These are phyloP conservation scores for Ustilago vetiveriae DNA, from an alignment of 1,284 basidiomycete species.

Conservation along the genomic window DNA sequence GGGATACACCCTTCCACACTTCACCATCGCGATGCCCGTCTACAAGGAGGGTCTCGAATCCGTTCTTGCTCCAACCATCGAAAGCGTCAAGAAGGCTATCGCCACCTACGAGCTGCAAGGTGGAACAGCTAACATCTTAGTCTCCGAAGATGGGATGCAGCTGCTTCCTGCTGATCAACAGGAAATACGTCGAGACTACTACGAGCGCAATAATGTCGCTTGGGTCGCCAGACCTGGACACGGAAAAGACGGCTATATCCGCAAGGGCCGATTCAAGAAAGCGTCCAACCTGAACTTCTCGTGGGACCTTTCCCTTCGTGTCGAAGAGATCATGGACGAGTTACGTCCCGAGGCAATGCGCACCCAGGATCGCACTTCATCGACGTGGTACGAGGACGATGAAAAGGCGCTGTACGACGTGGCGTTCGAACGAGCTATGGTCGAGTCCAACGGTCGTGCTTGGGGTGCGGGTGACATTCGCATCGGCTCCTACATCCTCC, in stretches of 20 bases:
- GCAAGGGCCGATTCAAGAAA: constrained; percentile 90
- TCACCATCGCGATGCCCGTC: constrained; percentile 81
- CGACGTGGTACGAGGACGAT: constrained; percentile 39
- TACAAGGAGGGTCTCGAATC: constrained; percentile 73
- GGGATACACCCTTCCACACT: constrained; percentile 70
- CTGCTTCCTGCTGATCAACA: constrained; percentile 74
- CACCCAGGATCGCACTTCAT: background rate
- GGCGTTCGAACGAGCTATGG: constrained; percentile 69
- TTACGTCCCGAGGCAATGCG: constrained; percentile 7
- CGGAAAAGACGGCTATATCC: constrained; percentile 76
- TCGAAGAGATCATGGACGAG: constrained; percentile 76
- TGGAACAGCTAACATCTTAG: constrained; percentile 78
- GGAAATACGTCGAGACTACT: constrained; percentile 76
- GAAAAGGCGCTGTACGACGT: constrained; percentile 42
- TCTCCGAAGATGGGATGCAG: constrained; percentile 81
- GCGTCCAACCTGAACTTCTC: constrained; percentile 89
- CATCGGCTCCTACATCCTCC: constrained; percentile 56
- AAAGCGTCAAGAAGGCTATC: constrained; percentile 84
- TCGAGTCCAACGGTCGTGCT: constrained; percentile 66
- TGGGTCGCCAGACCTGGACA: constrained; percentile 83
- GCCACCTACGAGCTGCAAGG: constrained; percentile 84
- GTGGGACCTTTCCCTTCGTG: constrained; percentile 76
- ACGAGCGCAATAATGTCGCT: constrained; percentile 79
- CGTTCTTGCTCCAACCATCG: constrained; percentile 75
- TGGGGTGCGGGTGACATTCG: constrained; percentile 47